Evolutionary conservation across 2,329 filamentous ascomycete species (phyloP), one percentile per base, ranked within the genome.

Genomic region (Ascochyta viciae-villosae): DNA sequence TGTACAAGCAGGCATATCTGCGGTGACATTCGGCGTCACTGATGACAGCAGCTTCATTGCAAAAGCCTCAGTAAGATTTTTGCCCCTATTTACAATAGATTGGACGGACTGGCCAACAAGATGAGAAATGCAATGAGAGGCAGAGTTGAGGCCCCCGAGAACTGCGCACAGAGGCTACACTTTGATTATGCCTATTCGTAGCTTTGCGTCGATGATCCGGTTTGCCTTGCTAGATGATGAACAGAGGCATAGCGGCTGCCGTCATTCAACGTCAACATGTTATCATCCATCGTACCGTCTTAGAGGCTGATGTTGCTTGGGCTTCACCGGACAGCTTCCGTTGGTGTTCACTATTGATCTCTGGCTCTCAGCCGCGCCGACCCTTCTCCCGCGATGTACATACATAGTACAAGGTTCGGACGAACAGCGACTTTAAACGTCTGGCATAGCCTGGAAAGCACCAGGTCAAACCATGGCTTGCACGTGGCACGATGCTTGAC

Each of bases 1-100:
- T 4, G 38, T 27, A n/a, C 43, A 47, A 22, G 29, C 22, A 51
- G 31, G 42, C 47, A 29, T 50, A 31, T 48, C 38, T 29, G 37
- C 48, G 47, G 53, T 48, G 42, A n/a, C 9, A 51, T 38, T 56
- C 47, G 53, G 53, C 53, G 22, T 56, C 47, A 51, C 23, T 48
- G 19, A 41, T 47, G 47, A 51, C 47, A 56, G 19, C 42, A 56
- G 26, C 47, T 51, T 56, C 42, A 42, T 42, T 50, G 47, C 19
- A 24, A 50, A 37, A 46, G 29, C 24, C 33, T 7, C 44, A 16
- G 33, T 27, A 23, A 26, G 35, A 41, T 29, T n/a, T 23, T 12
- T 46, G 16, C 53, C 53, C 42, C 47, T 51, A 56, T 39, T 19
- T 42, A 33, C n/a, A 15, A 43, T 38, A 43, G 6, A 34, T 39